Evolutionary conservation across 371 early-diverging fungal genomes (phyloP).

Genomic region (Syncephalastrum monosporum): DNA sequence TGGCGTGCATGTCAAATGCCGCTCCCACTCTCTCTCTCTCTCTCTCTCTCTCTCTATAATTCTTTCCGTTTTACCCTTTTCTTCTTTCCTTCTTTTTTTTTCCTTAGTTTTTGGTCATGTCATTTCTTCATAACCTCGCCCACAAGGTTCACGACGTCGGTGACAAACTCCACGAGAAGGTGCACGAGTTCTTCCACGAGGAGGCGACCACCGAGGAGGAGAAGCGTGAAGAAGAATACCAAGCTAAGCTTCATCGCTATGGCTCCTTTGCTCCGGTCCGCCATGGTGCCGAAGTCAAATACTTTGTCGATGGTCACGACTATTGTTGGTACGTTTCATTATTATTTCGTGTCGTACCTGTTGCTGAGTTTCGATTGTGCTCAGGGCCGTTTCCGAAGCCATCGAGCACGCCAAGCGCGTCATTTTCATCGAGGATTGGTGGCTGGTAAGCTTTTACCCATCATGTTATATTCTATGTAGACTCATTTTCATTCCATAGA

Average conservation of each 20-base stretch:
- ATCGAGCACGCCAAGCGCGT: slow-evolving; percentile 69
- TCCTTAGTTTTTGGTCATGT: not conserved
- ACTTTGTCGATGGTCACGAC: slow-evolving; percentile 84
- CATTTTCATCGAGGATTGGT: slow-evolving; percentile 93
- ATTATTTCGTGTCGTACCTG: slow-evolving; percentile 2
- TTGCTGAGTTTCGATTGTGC: not conserved
- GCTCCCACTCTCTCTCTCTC: not conserved
- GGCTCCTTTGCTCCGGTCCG: slow-evolving; percentile 83
- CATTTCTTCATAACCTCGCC: slow-evolving; percentile 11
- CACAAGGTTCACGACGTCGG: slow-evolving; percentile 35
- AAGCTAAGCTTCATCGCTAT: slow-evolving; percentile 56
- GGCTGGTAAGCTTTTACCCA: slow-evolving; percentile 59
- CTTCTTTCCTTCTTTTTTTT: slow-evolving; percentile 1
- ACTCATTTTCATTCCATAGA: slow-evolving; percentile 18
- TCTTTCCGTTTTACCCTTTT: not conserved
- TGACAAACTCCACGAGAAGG: slow-evolving; percentile 19
- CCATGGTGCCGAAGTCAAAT: slow-evolving; percentile 63
- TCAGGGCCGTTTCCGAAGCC: slow-evolving; percentile 72
- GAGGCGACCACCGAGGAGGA: slow-evolving; percentile 21
- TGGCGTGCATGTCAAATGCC: slow-evolving; percentile 1
- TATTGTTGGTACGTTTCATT: slow-evolving; percentile 62
- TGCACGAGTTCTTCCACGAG: slow-evolving; percentile 15
- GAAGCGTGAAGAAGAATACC: slow-evolving; percentile 35
- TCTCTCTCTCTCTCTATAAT: slow-evolving; percentile 1
- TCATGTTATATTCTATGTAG: not conserved